Percentiles rank a stretch among this genome's conserved stretches.
Evolutionary conservation across 2,329 filamentous ascomycete genomes (phyloP).

Genomic region (Thelonectria olida): DNA sequence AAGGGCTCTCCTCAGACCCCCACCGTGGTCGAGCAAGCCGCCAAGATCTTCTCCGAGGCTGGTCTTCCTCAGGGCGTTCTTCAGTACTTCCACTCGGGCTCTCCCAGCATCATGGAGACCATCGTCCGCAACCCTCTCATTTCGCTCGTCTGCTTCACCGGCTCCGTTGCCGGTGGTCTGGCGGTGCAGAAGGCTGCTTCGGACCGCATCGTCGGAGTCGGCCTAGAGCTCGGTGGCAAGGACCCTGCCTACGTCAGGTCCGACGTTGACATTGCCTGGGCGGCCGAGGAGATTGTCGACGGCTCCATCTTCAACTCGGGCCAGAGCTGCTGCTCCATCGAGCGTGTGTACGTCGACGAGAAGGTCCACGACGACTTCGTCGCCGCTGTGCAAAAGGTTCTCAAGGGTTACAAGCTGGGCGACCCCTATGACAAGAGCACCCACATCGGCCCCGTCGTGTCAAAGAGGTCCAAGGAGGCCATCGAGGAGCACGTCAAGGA

Average conservation of each 20-base stretch:
- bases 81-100: constrained; percentile 92
- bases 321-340: constrained; percentile 95
- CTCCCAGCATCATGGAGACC: constrained; percentile 77
- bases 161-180: constrained; percentile 87
- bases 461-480: constrained; percentile 77
- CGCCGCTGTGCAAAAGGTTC: constrained; percentile 79
- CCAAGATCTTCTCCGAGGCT: constrained; percentile 79
- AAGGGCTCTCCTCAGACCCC: constrained; percentile 97
- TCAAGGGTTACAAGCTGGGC: constrained; percentile 85
- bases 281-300: constrained; percentile 92
- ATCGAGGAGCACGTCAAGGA: constrained; percentile 85
- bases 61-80: constrained; percentile 86
- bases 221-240: constrained; percentile 92
- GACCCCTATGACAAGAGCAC: constrained; percentile 83
- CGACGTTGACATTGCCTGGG: constrained; percentile 91
- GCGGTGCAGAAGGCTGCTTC: constrained; percentile 86
- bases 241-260: constrained; percentile 89
- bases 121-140: constrained; percentile 82
- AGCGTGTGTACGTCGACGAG: constrained; percentile 90
- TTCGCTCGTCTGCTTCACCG: constrained; percentile 89
- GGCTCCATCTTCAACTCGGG: constrained; percentile 98
- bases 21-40: constrained; percentile 86
- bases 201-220: constrained; percentile 85
- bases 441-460: constrained; percentile 89
- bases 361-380: constrained; percentile 86